Evolutionary conservation across 768 basidiomycete species (phyloP), one percentile per base, ranked within the genome.

Genomic region (Russula dissimulans): DNA sequence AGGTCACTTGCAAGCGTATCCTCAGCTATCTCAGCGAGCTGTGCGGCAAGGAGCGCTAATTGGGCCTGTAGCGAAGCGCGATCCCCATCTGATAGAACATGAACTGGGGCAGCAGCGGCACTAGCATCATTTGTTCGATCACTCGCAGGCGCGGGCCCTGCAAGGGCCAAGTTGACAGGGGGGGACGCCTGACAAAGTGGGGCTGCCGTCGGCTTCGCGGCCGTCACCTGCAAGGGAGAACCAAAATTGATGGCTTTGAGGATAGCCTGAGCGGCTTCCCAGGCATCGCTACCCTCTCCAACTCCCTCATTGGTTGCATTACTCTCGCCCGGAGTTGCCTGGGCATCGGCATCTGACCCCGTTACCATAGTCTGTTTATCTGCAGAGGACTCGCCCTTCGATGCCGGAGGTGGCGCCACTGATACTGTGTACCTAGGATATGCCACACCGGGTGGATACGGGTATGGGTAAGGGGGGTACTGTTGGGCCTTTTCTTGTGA

Each of bases 251-350:
- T 87, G 3, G 86, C 87, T 66, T 84, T 82, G 55, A 89, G 76
- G 49, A 89, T 89, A 62, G 81, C 85, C 67, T 89, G 85, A 8
- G 87, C 87, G 0, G 87, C 87, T 67, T 87, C 83, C 79, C 86
- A 89, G 12, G 85, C 84, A 60, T 86, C 84, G 60, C 75, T 76
- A n/a, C 75, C 76, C 48, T 79, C 77, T 15, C 67, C 75, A 10
- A 66, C 69, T 51, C 76, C 75, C 15, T 74, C 73, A 34, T 62
- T 59, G 5, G 34, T 41, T 22, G 59, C 58, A 12, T 56, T 63
- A 44, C 65, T 66, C 42, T 57, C 45, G 45, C 18, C 51, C 17
- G 22, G 3, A 47, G 50, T 32, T 41, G 31, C 38, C 32, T 57
- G 38, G 1, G 10, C 1, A 17, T 39, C 14, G 14, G 44, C 29